These are phyloP conservation scores for Chaetoscypha palmicola DNA, from an alignment of 2,329 filamentous ascomycete genomes.

Conservation along the genomic window DNA sequence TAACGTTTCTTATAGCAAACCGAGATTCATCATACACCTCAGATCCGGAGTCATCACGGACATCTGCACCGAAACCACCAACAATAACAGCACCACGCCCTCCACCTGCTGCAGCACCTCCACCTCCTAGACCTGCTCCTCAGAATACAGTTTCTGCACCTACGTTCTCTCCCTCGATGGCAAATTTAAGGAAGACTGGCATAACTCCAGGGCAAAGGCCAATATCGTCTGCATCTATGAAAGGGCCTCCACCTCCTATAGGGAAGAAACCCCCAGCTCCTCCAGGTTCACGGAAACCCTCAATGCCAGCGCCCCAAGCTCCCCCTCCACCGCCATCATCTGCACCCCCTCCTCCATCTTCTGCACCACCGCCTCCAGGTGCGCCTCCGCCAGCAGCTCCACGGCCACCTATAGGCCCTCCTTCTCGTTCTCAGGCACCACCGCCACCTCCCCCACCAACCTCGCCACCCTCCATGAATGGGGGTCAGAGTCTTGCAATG, in stretches of 20 bases:
- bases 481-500: constrained; percentile 35
- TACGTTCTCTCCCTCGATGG: constrained; percentile 47
- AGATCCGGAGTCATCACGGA: constrained; percentile 64
- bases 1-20: constrained; percentile 42
- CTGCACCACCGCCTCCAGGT: constrained; percentile 32
- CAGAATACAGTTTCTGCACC: constrained; percentile 41
- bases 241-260: constrained; percentile 69
- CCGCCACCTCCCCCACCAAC: constrained; percentile 34
- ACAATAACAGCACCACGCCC: constrained; percentile 46
- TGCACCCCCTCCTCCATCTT: constrained; percentile 33
- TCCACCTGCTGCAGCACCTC: constrained; percentile 50
- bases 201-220: constrained; percentile 47
- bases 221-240: constrained; percentile 52
- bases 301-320: constrained; percentile 32
- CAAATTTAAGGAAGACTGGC: constrained; percentile 53
- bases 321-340: constrained; percentile 31
- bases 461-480: constrained; percentile 29
- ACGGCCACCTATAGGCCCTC: constrained; percentile 32
- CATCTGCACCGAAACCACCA: constrained; percentile 54
- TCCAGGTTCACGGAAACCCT: constrained; percentile 52
- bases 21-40: constrained; percentile 68
- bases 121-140: constrained; percentile 44
- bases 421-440: constrained; percentile 31
- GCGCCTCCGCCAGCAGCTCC: constrained; percentile 30
- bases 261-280: constrained; percentile 69